Conservation (phyloP, 345 rosid genomes). For the Lagerstroemia speciosa region DNA sequence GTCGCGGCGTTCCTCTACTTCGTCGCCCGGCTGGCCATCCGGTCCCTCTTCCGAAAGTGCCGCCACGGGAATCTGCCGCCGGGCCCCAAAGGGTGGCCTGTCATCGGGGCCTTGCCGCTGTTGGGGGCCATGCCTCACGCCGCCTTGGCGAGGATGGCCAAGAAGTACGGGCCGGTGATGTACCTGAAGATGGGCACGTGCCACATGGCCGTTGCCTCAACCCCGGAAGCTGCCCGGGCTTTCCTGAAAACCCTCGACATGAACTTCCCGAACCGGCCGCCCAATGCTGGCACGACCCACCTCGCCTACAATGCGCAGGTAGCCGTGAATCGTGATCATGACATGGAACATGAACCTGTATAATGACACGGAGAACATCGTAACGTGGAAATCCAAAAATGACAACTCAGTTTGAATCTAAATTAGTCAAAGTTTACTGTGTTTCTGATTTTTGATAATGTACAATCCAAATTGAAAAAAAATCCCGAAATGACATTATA, state of each 20-base stretch:
- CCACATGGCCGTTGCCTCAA: conserved; percentile 49
- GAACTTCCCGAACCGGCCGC: conserved; percentile 52
- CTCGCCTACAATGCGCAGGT: conserved; percentile 40
- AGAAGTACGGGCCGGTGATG: conserved; percentile 43
- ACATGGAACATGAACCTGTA: no score
- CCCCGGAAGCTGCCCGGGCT: conserved; percentile 42
- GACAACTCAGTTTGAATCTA: no score
- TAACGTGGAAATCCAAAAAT: no score
- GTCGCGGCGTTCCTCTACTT: conserved; percentile 20
- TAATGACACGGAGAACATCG: no score
- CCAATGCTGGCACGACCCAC: conserved; percentile 44
- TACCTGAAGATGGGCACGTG: conserved; percentile 43
- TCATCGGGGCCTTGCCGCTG: conserved; percentile 46
- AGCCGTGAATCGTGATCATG: neutral
- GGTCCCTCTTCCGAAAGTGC: conserved; percentile 5
- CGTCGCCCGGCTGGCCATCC: conserved; percentile 16
- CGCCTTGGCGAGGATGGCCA: conserved; percentile 36
- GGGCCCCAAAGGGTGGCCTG: conserved; percentile 51
- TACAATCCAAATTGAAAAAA: no score
- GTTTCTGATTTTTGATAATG: no score
- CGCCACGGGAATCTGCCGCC: conserved; percentile 24
- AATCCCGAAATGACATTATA: no score
- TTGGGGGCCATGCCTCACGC: conserved; percentile 54
- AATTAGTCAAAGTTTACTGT: no score
- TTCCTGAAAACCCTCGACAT: conserved; percentile 45